phyloP scores from a whole-genome alignment of 768 basidiomycete species.

The Astraeus odoratus region DNA sequence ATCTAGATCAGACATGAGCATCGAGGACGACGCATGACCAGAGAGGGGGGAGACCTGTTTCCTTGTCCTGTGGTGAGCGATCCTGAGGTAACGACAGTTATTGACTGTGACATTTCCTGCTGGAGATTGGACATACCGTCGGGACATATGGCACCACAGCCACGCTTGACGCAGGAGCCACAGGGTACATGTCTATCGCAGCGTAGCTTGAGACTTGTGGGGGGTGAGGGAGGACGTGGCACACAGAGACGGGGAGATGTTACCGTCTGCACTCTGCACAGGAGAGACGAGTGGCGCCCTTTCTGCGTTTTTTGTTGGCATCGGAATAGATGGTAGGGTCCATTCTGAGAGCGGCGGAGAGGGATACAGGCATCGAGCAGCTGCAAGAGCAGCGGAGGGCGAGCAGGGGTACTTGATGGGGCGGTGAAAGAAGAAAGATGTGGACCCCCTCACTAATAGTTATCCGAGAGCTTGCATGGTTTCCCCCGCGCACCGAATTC shows the following conservation, averaged over 20 bases:
- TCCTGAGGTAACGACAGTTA: constrained; percentile 34
- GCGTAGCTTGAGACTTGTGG: constrained; percentile 26
- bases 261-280: constrained; percentile 79
- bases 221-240: neutral
- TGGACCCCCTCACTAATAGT: constrained; percentile 10
- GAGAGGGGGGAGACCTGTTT: constrained; percentile 46
- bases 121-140: constrained; percentile 40
- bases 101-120: constrained; percentile 8
- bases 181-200: constrained; percentile 77
- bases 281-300: constrained; percentile 69
- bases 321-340: constrained; percentile 22
- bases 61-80: constrained; percentile 79
- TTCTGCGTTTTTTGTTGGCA: constrained; percentile 51
- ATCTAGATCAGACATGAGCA: constrained; percentile 34
- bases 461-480: constrained; percentile 8
- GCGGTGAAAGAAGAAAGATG: constrained; percentile 14
- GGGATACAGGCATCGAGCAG: constrained; percentile 4
- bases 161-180: constrained; percentile 74
- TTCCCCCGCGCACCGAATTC: neutral
- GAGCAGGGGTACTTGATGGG: constrained; percentile 31
- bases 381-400: constrained; percentile 11
- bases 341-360: constrained; percentile 9
- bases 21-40: neutral
- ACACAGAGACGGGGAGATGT: constrained; percentile 1
- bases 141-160: constrained; percentile 76